Conservation (phyloP, 1,139 yeast species). For the Entelexis paramagnoliae region DNA sequence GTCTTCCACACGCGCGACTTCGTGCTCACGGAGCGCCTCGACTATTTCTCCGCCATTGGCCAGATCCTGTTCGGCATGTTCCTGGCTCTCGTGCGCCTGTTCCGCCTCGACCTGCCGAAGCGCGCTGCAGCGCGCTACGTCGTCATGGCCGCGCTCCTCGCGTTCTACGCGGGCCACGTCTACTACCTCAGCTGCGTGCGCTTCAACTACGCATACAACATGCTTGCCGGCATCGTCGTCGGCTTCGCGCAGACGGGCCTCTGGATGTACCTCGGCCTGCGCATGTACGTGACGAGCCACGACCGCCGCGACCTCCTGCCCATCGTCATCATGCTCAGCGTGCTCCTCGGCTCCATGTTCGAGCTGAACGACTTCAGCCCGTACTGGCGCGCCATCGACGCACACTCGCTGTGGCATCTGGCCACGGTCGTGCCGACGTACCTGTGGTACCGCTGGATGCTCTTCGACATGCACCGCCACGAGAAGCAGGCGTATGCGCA, state of each 20-base stretch:
- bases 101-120: constrained; percentile 42
- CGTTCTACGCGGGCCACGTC: constrained; percentile 53
- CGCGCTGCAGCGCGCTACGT: constrained; percentile 28
- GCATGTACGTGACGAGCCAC: constrained; percentile 15
- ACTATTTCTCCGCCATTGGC: constrained; percentile 86
- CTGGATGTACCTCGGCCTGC: constrained; percentile 33
- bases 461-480: constrained; percentile 26
- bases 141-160: constrained; percentile 31
- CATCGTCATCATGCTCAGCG: constrained; percentile 40
- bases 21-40: constrained; percentile 67
- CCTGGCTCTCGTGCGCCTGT: constrained; percentile 50
- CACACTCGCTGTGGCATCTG: constrained; percentile 87
- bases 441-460: constrained; percentile 35
- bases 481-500: background rate
- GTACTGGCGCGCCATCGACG: constrained; percentile 55
- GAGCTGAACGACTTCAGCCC: constrained; percentile 89
- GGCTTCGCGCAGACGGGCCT: constrained; percentile 64
- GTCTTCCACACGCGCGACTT: constrained; percentile 84
- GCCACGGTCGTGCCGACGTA: constrained; percentile 34
- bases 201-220: constrained; percentile 90
- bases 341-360: constrained; percentile 66
- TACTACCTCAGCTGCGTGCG: constrained; percentile 49
- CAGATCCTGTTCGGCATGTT: constrained; percentile 75
- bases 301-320: constrained; percentile 42
- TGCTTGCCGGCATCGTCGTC: constrained; percentile 74